Evolutionary conservation across 768 basidiomycete genomes (phyloP).

Genomic region (Rubroboletus pulcherrimus): DNA sequence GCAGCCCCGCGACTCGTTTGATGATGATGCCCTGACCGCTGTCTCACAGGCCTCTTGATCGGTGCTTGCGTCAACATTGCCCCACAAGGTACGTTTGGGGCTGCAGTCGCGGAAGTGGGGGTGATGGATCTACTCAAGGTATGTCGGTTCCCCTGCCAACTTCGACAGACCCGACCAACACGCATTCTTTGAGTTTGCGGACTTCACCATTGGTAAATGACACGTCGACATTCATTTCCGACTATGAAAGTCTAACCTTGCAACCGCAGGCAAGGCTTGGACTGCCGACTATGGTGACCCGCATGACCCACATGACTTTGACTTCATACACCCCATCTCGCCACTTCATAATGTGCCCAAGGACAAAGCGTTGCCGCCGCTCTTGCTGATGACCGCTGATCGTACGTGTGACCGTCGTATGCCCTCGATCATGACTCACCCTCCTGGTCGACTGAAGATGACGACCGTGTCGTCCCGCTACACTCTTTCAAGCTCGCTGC

Average conservation of each 20-base stretch:
- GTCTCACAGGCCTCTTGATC: constrained; percentile 60
- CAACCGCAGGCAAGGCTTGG: constrained; percentile 62
- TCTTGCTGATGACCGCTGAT: constrained; percentile 78
- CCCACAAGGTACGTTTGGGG: constrained; percentile 72
- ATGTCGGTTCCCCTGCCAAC: background rate
- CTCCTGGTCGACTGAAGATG: constrained; percentile 44
- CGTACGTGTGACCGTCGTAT: constrained; percentile 44
- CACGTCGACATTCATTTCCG: background rate
- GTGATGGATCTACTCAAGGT: constrained; percentile 80
- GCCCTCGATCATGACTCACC: constrained; percentile 1
- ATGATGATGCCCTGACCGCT: background rate
- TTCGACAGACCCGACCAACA: background rate
- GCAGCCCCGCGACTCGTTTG: constrained; percentile 6
- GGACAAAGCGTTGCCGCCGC: constrained; percentile 59
- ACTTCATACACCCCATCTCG: constrained; percentile 78
- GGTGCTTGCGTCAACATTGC: constrained; percentile 83
- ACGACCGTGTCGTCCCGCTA: constrained; percentile 82
- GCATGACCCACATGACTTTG: constrained; percentile 72
- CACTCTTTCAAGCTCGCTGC: constrained; percentile 85
- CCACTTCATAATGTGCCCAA: constrained; percentile 76
- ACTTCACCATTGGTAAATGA: constrained; percentile 66
- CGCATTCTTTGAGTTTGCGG: constrained; percentile 48
- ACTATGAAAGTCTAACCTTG: constrained; percentile 6
- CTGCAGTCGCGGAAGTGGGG: constrained; percentile 76
- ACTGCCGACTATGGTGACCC: constrained; percentile 76